Base-by-base conservation (phyloP, 1,284 basidiomycete genomes). In the Leccinum pachyderme region DNA sequence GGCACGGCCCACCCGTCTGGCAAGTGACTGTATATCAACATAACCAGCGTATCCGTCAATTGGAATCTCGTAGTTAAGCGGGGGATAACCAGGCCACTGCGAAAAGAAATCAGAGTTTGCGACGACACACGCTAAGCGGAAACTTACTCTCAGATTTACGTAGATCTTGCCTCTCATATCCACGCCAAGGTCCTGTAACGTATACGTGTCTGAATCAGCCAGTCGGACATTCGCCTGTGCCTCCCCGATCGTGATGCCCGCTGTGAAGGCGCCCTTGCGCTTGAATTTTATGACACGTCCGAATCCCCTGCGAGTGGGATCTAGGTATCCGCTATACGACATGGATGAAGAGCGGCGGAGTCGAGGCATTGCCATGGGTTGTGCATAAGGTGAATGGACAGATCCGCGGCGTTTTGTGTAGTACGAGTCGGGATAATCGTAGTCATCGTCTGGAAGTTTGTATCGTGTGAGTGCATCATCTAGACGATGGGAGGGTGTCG, bases 11-110 rank as follows among this genome's bases (percentile, higher is more conserved):
- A 87, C 80, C 52, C 87, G 77, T 61, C 87, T 78, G 44, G 83
- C 83, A 44, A 90, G 78, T 7, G 86, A 87, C 68, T 82, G 78
- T 31, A 89, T 72, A 61, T 83, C 81, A 31, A 86, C 78, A 51
- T 79, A 81, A 18, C 85, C 83, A 54, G 82, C 79, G 63, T 85
- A 85, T 9, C 77, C 78, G 60, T 88, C 86, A 39, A 90, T 72
- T 1, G 87, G 88, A 41, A 90, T 84, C 64, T 88, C 84, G 62
- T 89, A 90, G 46, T 84, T 88, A 67, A 89, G 78, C 6, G 87
- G 80, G 33, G 76, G 72, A 63, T 87, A 88, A 0, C 87, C 87
- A 45, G 78, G 73, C 88, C 88, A 90, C 88, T 89, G 51, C 22
- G 54, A 35, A 47, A 33, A 50, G 11, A 18, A 37, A 43, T 58